phyloP scores from a whole-genome alignment of 345 rosid species.

The Moricandia arvensis region DNA sequence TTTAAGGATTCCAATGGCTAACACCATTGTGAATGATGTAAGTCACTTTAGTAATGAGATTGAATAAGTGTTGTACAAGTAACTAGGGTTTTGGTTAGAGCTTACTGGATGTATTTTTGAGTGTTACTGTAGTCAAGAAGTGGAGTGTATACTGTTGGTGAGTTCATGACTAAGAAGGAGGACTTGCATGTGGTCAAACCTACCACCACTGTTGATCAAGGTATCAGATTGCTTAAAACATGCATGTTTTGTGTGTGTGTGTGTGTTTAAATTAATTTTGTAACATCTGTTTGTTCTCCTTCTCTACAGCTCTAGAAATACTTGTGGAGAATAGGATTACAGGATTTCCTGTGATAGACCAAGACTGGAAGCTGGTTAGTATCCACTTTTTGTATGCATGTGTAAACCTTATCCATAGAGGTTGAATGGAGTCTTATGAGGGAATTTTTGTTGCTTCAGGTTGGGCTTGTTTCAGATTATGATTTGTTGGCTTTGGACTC shows the following conservation, averaged over 20 bases:
- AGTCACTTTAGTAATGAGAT: background rate
- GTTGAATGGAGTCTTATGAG: background rate
- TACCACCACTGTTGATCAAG: conserved; percentile 79
- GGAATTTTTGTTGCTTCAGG: conserved; percentile 49
- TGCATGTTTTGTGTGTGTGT: background rate
- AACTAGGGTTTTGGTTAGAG: background rate
- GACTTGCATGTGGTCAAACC: conserved; percentile 74
- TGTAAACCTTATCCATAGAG: background rate
- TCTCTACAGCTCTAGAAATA: conserved; percentile 60
- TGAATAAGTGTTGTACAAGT: background rate
- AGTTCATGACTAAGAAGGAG: conserved; percentile 82
- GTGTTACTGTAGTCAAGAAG: conserved; percentile 50
- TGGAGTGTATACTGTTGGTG: conserved; percentile 66
- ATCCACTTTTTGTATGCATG: conserved; percentile 13
- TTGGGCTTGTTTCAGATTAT: conserved; percentile 95
- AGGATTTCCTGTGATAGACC: conserved; percentile 90
- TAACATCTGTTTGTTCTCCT: background rate
- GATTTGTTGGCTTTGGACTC: conserved; percentile 94
- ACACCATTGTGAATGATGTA: too few species aligned
- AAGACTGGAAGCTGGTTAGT: conserved; percentile 78
- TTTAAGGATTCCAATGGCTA: too few species aligned
- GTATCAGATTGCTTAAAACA: conserved; percentile 34
- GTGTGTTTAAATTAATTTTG: background rate
- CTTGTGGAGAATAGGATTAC: conserved; percentile 81
- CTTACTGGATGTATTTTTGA: background rate